Evolutionary conservation across 2,329 filamentous ascomycete species (phyloP).

Genomic region (Metarhizium rileyi): DNA sequence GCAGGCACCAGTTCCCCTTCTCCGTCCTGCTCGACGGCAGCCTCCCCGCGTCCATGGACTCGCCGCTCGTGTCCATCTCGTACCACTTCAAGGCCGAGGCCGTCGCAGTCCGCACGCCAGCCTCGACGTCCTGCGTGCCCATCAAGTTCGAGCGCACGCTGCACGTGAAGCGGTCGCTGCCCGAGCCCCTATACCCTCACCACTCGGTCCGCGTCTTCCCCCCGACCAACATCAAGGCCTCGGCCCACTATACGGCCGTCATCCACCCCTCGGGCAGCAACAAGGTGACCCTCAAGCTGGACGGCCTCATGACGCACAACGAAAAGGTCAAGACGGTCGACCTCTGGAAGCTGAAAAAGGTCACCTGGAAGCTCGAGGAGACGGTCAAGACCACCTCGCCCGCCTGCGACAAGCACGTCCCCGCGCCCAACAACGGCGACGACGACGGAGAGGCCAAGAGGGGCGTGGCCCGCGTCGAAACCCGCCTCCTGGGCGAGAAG

Average conservation of each 20-base stretch:
- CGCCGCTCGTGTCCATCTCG: slow-evolving; percentile 59
- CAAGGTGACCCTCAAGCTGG: slow-evolving; percentile 68
- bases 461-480: slow-evolving; percentile 63
- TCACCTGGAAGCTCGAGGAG: slow-evolving; percentile 91
- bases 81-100: slow-evolving; percentile 69
- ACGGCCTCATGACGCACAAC: slow-evolving; percentile 70
- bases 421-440: slow-evolving; percentile 15
- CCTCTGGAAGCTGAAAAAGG: slow-evolving; percentile 80
- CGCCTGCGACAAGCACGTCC: slow-evolving; percentile 67
- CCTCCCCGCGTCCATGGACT: slow-evolving; percentile 75
- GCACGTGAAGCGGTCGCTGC: slow-evolving; percentile 68
- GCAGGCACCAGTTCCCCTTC: slow-evolving; percentile 73
- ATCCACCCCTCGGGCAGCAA: slow-evolving; percentile 82
- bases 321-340: slow-evolving; percentile 60
- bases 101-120: slow-evolving; percentile 46
- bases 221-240: slow-evolving; percentile 85
- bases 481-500: slow-evolving; percentile 67
- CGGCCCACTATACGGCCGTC: slow-evolving; percentile 70
- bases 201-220: slow-evolving; percentile 91
- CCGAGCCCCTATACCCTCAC: slow-evolving; percentile 65
- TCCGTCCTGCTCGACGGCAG: slow-evolving; percentile 77
- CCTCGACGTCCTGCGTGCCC: slow-evolving; percentile 20
- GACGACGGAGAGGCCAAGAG: slow-evolving; percentile 37
- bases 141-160: slow-evolving; percentile 60
- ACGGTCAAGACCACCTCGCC: slow-evolving; percentile 68